A percentile compares a stretch with the other conserved stretches of the same genome.
Evolutionary conservation across 306 rosid species (phyloP).

Genomic region (Vigna mungo): DNA sequence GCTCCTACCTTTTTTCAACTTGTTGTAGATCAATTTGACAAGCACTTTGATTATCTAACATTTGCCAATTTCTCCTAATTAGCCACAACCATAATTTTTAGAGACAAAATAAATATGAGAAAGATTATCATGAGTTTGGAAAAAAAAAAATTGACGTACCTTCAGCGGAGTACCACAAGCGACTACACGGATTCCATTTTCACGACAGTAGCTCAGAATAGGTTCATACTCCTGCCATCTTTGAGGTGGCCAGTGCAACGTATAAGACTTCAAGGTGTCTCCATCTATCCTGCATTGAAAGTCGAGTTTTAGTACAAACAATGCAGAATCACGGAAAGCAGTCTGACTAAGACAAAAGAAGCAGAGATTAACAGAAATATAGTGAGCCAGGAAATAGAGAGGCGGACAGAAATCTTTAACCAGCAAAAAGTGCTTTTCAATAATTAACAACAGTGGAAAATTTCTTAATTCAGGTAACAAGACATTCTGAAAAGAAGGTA

Average conservation of each 20-base stretch:
- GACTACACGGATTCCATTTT: slow-evolving; percentile 72
- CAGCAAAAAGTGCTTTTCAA: not conserved
- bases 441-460: not conserved
- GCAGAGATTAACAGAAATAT: not conserved
- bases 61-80: slow-evolving; percentile 17
- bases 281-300: slow-evolving; percentile 81
- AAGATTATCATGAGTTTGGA: not conserved
- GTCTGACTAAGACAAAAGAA: slow-evolving; percentile 5
- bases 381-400: not conserved
- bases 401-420: not conserved
- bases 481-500: slow-evolving; percentile 24
- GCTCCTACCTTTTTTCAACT: slow-evolving; percentile 3
- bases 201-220: slow-evolving; percentile 78
- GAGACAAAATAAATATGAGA: slow-evolving; percentile 11
- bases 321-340: slow-evolving; percentile 8
- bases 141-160: slow-evolving; percentile 53
- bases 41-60: not conserved
- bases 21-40: slow-evolving; percentile 29
- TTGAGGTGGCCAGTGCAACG: slow-evolving; percentile 77
- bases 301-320: slow-evolving; percentile 36
- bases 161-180: slow-evolving; percentile 85
- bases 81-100: slow-evolving; percentile 15
- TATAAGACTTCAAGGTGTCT: slow-evolving; percentile 69
- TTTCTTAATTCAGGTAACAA: slow-evolving; percentile 17
- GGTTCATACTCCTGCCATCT: slow-evolving; percentile 98